phyloP scores from a whole-genome alignment of 495 filamentous ascomycete species.

The Penicillium atrosanguineum region DNA sequence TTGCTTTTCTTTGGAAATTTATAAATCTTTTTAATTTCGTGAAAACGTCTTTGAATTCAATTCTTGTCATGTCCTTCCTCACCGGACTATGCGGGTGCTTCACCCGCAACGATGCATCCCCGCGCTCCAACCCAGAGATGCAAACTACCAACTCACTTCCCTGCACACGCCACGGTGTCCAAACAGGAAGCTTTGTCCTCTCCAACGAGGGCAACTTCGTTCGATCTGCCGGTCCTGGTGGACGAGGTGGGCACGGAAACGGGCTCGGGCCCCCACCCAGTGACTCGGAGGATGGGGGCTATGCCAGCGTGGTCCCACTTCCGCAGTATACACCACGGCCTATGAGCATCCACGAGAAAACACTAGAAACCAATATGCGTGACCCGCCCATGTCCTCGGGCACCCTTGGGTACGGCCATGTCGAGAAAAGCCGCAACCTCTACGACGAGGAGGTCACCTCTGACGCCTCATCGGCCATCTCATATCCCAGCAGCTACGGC shows the following conservation, averaged over 20 bases:
- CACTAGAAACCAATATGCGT: slow-evolving; percentile 37
- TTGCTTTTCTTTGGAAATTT: not conserved
- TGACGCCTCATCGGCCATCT: slow-evolving; percentile 42
- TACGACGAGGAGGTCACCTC: slow-evolving; percentile 35
- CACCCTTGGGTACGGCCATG: slow-evolving; percentile 9
- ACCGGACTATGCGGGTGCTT: slow-evolving; percentile 32
- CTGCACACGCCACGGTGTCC: slow-evolving; percentile 45
- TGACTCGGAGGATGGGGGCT: slow-evolving; percentile 30
- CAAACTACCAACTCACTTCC: slow-evolving; percentile 10
- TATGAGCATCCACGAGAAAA: slow-evolving; percentile 43
- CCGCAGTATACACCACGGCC: slow-evolving; percentile 45
- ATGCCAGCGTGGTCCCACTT: slow-evolving; percentile 35
- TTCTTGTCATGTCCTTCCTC: slow-evolving; percentile 29
- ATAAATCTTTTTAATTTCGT: not conserved
- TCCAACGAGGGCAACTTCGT: slow-evolving; percentile 22
- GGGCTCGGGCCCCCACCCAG: slow-evolving; percentile 16
- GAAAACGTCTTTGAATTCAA: not conserved
- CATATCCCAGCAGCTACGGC: slow-evolving; percentile 47
- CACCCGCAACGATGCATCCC: slow-evolving; percentile 10
- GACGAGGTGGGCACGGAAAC: slow-evolving; percentile 13
- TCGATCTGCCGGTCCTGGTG: slow-evolving; percentile 9
- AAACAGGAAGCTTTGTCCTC: slow-evolving; percentile 34
- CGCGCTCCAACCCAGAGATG: slow-evolving; percentile 17
- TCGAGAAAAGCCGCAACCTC: slow-evolving; percentile 35
- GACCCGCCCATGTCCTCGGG: slow-evolving; percentile 36